A percentile compares a stretch with the other conserved stretches of the same genome.
phyloP scores from a whole-genome alignment of 2,329 filamentous ascomycete species.

The Colletotrichum higginsianum region DNA sequence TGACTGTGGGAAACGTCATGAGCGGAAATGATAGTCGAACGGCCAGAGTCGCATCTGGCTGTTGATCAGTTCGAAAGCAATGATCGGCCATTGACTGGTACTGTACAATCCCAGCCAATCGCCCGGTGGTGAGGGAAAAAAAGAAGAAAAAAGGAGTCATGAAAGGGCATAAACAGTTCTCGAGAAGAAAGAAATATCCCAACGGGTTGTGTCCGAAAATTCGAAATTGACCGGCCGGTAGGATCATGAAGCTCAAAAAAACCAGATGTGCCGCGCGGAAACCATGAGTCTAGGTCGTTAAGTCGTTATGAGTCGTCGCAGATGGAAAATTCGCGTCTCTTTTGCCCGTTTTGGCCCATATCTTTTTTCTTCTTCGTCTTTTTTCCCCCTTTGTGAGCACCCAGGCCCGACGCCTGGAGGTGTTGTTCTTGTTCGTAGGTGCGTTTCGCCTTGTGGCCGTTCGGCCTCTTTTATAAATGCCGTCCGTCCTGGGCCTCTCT shows the following conservation, averaged over 20 bases:
- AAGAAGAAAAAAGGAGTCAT: neutral
- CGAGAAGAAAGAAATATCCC: slow-evolving; percentile 26
- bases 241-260: slow-evolving; percentile 30
- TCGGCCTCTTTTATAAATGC: slow-evolving; percentile 53
- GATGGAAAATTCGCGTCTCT: slow-evolving; percentile 45
- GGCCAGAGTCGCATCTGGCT: slow-evolving; percentile 37
- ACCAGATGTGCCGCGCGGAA: slow-evolving; percentile 42
- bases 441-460: slow-evolving; percentile 55
- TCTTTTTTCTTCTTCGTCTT: neutral
- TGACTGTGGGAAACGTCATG: neutral
- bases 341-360: slow-evolving; percentile 26
- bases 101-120: slow-evolving; percentile 42
- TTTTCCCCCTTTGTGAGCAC: neutral
- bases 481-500: slow-evolving; percentile 27
- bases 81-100: slow-evolving; percentile 30
- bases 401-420: neutral
- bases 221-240: slow-evolving; percentile 40
- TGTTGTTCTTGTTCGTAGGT: slow-evolving; percentile 36
- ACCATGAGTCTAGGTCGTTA: slow-evolving; percentile 43
- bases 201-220: slow-evolving; percentile 29
- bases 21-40: slow-evolving; percentile 27
- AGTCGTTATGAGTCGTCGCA: slow-evolving; percentile 45
- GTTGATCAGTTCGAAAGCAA: slow-evolving; percentile 21
- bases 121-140: slow-evolving; percentile 18
- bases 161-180: slow-evolving; percentile 6